Evolutionary conservation across 106 monocot genomes (phyloP), one percentile per base, ranked within the genome.

Genomic region (Vanilla planifolia): DNA sequence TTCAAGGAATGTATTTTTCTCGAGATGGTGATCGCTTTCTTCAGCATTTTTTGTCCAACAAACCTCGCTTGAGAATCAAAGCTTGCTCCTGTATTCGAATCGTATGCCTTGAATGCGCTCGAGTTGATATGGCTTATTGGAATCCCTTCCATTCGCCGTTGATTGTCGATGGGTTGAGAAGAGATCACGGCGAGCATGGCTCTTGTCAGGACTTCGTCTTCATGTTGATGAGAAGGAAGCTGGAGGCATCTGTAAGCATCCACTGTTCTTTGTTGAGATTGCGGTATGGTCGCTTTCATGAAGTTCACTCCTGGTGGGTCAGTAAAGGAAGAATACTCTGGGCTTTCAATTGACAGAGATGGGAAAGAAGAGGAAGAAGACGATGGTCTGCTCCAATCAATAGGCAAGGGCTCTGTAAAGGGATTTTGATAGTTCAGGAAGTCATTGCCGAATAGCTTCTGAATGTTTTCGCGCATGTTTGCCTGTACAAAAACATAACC

Each of bases 181-280:
- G 85, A 80, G 59, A 95, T 59, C 11, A 95, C 86, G 0, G 75
- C 76, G 4, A 90, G 65, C 55, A 95, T 81, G 16, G 90, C 95
- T 41, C 59, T 64, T 43, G 72, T 59, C 43, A 95, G 63, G 2
- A 62, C 77, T 0, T 33, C 83, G 8, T 95, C 86, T 0, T 84
- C 95, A 36, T 22, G 69, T 5, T 37, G 36, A 2, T 79, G 33
- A 4, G 70, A 55, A 6, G 71, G 81, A 33, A 81, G 64, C 45
- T 23, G 62, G 21, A 36, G 14, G 28, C 60, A 8, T 39, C 60
- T 62, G 60, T 71, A 71, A 17, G 55, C 29, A 5, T 43, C 62
- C 47, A 67, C 50, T 8, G 67, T 4, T 19, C 51, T 14, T 55
- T 23, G 70, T 27, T 34, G 30, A 0, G 47, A 30, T 70, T 60